Conservation (phyloP, 1,284 basidiomycete genomes). For the Tylopilus orsonianus region DNA sequence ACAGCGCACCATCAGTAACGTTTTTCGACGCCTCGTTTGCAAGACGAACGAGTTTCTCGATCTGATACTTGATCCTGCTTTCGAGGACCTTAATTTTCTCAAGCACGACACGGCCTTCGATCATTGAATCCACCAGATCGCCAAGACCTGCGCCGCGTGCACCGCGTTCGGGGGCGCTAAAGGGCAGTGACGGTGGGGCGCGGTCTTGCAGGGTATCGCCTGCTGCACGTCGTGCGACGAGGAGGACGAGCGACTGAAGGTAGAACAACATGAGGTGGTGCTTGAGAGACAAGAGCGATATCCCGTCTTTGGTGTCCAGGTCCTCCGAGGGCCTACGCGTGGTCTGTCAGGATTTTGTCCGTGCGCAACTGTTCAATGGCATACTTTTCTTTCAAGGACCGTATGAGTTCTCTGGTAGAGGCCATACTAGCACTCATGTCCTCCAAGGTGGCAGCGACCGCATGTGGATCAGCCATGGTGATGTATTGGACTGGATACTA, state of each 20-base stretch:
- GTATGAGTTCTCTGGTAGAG: constrained; percentile 58
- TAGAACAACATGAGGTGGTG: constrained; percentile 87
- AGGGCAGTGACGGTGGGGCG: constrained; percentile 49
- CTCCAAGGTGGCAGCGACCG: constrained; percentile 45
- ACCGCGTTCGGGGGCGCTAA: constrained; percentile 52
- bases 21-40: constrained; percentile 62
- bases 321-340: constrained; percentile 39
- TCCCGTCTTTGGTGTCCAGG: constrained; percentile 74
- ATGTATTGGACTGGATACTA: constrained; percentile 3
- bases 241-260: constrained; percentile 81
- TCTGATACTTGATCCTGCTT: constrained; percentile 88
- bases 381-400: constrained; percentile 55
- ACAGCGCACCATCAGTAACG: constrained; percentile 61
- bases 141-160: constrained; percentile 56
- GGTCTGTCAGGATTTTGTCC: constrained; percentile 3
- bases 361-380: constrained; percentile 21
- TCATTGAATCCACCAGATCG: constrained; percentile 70
- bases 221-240: constrained; percentile 67
- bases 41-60: constrained; percentile 86
- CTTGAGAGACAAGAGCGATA: constrained; percentile 89
- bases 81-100: constrained; percentile 84
- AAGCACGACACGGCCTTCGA: constrained; percentile 73
- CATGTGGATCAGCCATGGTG: constrained; percentile 19
- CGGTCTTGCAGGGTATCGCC: constrained; percentile 60
- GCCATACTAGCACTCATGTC: constrained; percentile 64